Evolutionary conservation across 176 grass and related monocot genomes (phyloP).

Genomic region (Thinopyrum elongatum): DNA sequence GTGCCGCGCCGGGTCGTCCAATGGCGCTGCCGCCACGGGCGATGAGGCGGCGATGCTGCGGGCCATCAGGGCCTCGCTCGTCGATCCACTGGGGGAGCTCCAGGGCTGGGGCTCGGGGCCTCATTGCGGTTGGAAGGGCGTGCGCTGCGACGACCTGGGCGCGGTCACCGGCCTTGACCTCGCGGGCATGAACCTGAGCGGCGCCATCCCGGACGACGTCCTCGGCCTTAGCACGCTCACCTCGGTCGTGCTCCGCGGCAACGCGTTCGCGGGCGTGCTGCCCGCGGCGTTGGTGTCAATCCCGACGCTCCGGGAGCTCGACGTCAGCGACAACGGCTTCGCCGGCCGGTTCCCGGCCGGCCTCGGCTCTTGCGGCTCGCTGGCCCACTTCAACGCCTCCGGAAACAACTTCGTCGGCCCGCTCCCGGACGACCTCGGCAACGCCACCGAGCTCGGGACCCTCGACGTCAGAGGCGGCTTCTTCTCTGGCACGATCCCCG

Average conservation of each 20-base stretch:
- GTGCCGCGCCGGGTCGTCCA: conserved; percentile 39
- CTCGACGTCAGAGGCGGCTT: conserved; percentile 83
- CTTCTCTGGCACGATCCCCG: conserved; percentile 72
- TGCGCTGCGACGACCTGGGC: conserved; percentile 52
- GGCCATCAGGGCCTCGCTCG: conserved; percentile 56
- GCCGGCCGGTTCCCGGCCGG: conserved; percentile 64
- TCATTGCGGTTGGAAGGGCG: conserved; percentile 74
- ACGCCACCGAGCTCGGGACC: conserved; percentile 48
- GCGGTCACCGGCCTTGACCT: conserved; percentile 71
- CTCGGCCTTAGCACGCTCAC: conserved; percentile 48
- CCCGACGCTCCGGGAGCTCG: conserved; percentile 51
- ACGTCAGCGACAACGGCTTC: conserved; percentile 91
- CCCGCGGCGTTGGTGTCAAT: conserved; percentile 43
- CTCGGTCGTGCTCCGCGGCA: conserved; percentile 63
- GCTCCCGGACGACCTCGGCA: conserved; percentile 64
- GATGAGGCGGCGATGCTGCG: conserved; percentile 55
- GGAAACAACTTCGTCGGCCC: conserved; percentile 87
- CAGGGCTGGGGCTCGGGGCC: conserved; percentile 45
- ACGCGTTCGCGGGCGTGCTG: conserved; percentile 54
- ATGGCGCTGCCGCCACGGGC: conserved; percentile 15
- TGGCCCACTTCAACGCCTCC: conserved; percentile 68
- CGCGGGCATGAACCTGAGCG: conserved; percentile 73
- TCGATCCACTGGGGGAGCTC: conserved; percentile 53
- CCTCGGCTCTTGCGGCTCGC: conserved; percentile 40
- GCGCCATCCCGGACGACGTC: conserved; percentile 54